A percentile compares a stretch with the other conserved stretches of the same genome.
phyloP scores from a whole-genome alignment of 768 basidiomycete species.

The Mycena galopus region DNA sequence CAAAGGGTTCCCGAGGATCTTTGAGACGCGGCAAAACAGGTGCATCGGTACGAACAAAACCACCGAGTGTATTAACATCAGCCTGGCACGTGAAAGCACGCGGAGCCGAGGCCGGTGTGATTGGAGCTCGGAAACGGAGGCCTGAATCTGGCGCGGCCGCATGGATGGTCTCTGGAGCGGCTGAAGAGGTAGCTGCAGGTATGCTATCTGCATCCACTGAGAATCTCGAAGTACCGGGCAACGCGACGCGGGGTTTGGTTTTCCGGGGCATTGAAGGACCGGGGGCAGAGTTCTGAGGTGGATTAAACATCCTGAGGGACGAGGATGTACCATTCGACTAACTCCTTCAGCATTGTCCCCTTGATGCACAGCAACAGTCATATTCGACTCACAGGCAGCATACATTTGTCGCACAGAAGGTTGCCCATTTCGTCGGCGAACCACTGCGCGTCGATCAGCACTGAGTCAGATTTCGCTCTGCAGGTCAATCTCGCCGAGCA shows the following conservation, averaged over 20 bases:
- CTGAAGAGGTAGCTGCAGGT: neutral
- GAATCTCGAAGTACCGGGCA: neutral
- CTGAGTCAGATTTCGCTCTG: neutral
- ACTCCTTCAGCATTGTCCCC: neutral
- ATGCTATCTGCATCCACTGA: neutral
- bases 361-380: neutral
- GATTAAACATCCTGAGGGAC: neutral
- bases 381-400: neutral
- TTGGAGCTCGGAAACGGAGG: neutral
- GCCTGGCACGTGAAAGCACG: neutral
- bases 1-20: neutral
- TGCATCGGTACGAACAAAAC: neutral
- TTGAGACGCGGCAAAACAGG: neutral
- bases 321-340: neutral
- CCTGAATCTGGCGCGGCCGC: neutral
- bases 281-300: too few species aligned
- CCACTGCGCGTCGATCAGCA: neutral
- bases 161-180: neutral
- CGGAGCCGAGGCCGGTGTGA: neutral
- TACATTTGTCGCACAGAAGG: neutral
- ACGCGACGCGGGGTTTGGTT: neutral
- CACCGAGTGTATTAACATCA: slow-evolving; percentile 1
- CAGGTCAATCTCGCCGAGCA: neutral
- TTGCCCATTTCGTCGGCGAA: neutral
- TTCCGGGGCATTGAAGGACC: neutral